Conservation (phyloP, 2,329 filamentous ascomycete genomes). For the Boeremia lycopersici region DNA sequence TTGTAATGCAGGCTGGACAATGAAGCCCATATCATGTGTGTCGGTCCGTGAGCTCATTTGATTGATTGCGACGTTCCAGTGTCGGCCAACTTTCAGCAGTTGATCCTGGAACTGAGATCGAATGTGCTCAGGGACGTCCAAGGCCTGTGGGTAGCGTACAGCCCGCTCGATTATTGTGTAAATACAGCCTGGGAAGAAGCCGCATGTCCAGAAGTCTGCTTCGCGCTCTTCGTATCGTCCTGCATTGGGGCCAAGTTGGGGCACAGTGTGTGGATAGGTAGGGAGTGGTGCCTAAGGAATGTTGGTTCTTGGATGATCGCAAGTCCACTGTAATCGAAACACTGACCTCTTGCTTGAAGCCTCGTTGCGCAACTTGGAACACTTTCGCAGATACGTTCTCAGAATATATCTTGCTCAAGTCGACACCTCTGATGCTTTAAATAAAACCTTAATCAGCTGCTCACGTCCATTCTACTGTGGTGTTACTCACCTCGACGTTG, state of each 20-base stretch:
- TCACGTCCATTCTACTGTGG: too few relatives aligned
- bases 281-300: conserved; percentile 30
- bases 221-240: conserved; percentile 44
- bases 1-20: conserved; percentile 56
- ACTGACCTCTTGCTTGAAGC: conserved; percentile 29
- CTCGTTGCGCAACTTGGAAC: conserved; percentile 41
- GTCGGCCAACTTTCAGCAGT: conserved; percentile 34
- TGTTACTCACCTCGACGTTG: conserved; percentile 15
- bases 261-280: conserved; percentile 43
- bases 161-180: conserved; percentile 42
- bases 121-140: conserved; percentile 26
- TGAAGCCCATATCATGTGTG: conserved; percentile 63
- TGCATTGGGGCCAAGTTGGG: conserved; percentile 30
- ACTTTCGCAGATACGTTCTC: conserved; percentile 42
- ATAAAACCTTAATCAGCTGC: not conserved
- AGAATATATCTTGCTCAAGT: conserved; percentile 36
- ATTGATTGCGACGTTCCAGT: conserved; percentile 42
- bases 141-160: conserved; percentile 35
- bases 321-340: too few relatives aligned
- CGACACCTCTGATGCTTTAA: conserved; percentile 31
- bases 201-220: conserved; percentile 46
- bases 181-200: conserved; percentile 45
- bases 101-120: conserved; percentile 30
- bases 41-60: conserved; percentile 51
- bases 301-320: not conserved